phyloP scores from a whole-genome alignment of 768 basidiomycete genomes.

The Auricularia sp. region DNA sequence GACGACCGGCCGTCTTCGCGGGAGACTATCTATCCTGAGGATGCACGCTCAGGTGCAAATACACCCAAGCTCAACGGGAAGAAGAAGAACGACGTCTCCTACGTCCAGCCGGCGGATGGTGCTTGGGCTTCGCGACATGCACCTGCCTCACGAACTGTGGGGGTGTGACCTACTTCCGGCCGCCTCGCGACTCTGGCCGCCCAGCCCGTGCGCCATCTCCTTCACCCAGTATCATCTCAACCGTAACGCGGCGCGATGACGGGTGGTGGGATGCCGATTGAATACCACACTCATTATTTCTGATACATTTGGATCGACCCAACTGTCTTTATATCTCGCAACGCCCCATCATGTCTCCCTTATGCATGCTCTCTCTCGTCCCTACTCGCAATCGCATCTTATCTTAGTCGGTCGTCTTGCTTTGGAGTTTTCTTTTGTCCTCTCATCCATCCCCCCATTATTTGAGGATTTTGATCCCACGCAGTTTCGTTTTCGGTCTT shows the following conservation, averaged over 20 bases:
- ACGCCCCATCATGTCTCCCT: slow-evolving; percentile 1
- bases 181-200: neutral
- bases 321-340: neutral
- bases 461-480: neutral
- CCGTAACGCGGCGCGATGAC: slow-evolving; percentile 12
- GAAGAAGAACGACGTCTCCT: neutral
- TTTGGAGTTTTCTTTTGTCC: neutral
- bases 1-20: slow-evolving; percentile 68
- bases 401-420: neutral
- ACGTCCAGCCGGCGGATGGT: slow-evolving; percentile 4
- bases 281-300: neutral
- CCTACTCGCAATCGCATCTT: neutral
- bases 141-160: neutral
- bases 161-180: neutral
- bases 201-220: slow-evolving; percentile 8
- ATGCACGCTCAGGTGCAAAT: slow-evolving; percentile 41
- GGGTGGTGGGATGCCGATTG: slow-evolving; percentile 12
- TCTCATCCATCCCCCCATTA: neutral
- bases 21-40: slow-evolving; percentile 23
- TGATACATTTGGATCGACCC: neutral
- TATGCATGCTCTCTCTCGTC: neutral
- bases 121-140: slow-evolving; percentile 8
- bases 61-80: slow-evolving; percentile 2
- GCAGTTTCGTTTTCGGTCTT: neutral
- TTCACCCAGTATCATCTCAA: slow-evolving; percentile 11